Evolutionary conservation across 305 asterid genomes (phyloP).

Genomic region (Striga hermonthica): DNA sequence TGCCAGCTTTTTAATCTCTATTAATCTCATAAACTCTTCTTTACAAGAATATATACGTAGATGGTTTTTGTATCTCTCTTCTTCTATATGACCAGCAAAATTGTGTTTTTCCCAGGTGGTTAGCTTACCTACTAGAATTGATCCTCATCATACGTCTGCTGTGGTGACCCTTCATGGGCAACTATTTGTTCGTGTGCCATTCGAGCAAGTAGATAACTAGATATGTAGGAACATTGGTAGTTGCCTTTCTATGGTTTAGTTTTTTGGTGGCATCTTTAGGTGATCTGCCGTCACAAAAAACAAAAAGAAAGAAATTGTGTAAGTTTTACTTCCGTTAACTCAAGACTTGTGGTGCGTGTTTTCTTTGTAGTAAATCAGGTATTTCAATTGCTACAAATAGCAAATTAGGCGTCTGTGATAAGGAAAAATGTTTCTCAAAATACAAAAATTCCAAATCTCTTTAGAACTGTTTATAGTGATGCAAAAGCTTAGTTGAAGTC

Average conservation of each 20-base stretch:
- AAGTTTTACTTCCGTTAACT: not conserved
- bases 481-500: no score
- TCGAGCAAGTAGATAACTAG: slow-evolving; percentile 64
- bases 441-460: not conserved
- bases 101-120: slow-evolving; percentile 56
- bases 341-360: not conserved
- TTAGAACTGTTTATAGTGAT: no score
- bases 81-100: slow-evolving; percentile 11
- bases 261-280: not conserved
- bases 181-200: slow-evolving; percentile 89
- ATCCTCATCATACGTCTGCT: slow-evolving; percentile 94
- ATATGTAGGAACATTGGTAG: slow-evolving; percentile 30
- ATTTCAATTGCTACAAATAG: not conserved
- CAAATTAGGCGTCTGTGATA: not conserved
- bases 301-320: not conserved
- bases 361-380: not conserved
- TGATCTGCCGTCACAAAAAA: not conserved
- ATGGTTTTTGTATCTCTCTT: slow-evolving; percentile 4
- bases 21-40: not conserved
- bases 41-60: slow-evolving; percentile 8
- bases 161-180: slow-evolving; percentile 93
- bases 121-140: slow-evolving; percentile 81
- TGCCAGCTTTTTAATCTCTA: not conserved
- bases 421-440: not conserved
- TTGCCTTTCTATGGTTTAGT: slow-evolving; percentile 3